These are phyloP conservation scores for Vachellia pachyceras DNA, from an alignment of 306 rosid species.

Conservation along the genomic window DNA sequence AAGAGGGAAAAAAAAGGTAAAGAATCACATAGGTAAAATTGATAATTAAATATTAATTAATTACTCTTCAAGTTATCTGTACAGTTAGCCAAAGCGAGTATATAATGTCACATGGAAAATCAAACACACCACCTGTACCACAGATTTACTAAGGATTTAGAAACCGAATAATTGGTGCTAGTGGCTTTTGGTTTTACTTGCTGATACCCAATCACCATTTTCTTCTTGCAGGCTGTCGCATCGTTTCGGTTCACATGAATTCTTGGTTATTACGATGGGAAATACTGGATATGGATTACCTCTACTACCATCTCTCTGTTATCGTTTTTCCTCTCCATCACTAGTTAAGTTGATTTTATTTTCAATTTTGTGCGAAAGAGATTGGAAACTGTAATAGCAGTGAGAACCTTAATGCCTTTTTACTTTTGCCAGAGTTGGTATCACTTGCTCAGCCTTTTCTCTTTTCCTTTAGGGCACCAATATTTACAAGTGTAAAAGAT, in stretches of 20 bases:
- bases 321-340: not conserved
- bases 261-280: constrained; percentile 10
- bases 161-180: not conserved
- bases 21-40: too few relatives aligned
- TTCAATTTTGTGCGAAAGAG: not conserved
- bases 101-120: not conserved
- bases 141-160: not conserved
- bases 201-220: constrained; percentile 34
- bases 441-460: too few relatives aligned
- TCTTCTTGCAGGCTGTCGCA: constrained; percentile 71
- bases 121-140: not conserved
- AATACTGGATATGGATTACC: not conserved
- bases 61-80: too few relatives aligned
- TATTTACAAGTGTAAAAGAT: not conserved
- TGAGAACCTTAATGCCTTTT: not conserved
- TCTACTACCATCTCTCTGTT: not conserved
- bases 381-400: not conserved
- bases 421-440: not conserved
- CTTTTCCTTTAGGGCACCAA: not conserved
- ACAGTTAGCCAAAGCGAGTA: too few relatives aligned
- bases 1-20: too few relatives aligned
- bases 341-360: not conserved
- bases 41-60: too few relatives aligned
- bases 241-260: constrained; percentile 72
- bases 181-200: constrained; percentile 20